phyloP scores from a whole-genome alignment of 192 early-diverging fungal species.

The Mortierella claussenii region DNA sequence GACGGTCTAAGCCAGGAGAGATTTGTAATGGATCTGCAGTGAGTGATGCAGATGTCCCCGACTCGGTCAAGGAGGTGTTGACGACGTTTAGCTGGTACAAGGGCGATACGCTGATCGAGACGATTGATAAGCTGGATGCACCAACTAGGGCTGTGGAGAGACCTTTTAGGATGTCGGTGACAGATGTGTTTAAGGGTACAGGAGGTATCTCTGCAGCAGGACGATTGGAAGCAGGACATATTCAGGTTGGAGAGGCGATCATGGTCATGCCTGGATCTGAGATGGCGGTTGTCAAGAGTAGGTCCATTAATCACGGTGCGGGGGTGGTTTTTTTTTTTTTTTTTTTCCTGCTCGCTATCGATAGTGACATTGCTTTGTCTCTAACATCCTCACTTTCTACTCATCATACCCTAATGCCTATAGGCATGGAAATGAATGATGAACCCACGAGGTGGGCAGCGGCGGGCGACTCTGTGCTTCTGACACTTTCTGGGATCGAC shows the following conservation, averaged over 20 bases:
- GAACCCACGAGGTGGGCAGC: constrained; percentile 86
- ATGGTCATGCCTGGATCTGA: constrained; percentile 86
- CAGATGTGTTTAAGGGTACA: constrained; percentile 94
- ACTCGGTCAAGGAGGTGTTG: constrained; percentile 14
- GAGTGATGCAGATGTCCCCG: constrained; percentile 12
- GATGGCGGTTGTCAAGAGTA: constrained; percentile 79
- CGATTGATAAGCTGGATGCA: constrained; percentile 78
- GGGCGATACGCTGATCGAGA: constrained; percentile 81
- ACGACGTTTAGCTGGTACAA: constrained; percentile 76
- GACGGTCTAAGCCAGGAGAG: constrained; percentile 42
- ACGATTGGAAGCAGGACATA: constrained; percentile 83
- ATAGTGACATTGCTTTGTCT: too few species aligned
- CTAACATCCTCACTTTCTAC: too few species aligned
- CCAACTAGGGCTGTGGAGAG: constrained; percentile 81
- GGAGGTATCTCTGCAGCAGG: constrained; percentile 87
- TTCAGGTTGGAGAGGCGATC: constrained; percentile 90
- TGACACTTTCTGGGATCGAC: constrained; percentile 80
- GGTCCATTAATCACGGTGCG: too few species aligned
- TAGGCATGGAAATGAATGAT: constrained; percentile 80
- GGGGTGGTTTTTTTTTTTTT: background rate
- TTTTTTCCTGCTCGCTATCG: background rate
- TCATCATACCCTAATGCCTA: too few species aligned
- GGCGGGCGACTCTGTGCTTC: constrained; percentile 90
- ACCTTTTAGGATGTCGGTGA: constrained; percentile 86
- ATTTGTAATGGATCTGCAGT: constrained; percentile 50